Evolutionary conservation across 1,284 basidiomycete genomes (phyloP).

Genomic region (Amanita bisporigera): DNA sequence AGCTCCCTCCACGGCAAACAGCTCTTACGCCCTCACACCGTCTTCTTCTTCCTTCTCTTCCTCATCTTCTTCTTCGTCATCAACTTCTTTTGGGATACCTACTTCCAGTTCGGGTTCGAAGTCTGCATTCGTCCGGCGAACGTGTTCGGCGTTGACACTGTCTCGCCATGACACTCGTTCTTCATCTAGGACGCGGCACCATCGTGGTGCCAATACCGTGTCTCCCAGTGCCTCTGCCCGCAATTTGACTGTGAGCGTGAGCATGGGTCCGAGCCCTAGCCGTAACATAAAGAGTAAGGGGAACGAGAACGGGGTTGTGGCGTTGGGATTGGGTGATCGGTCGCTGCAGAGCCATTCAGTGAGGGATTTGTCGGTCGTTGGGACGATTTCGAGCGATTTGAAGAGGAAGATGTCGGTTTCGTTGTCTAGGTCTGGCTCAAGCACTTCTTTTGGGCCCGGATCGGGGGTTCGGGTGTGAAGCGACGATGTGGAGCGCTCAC

Average conservation of each 20-base stretch:
- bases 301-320: too few species aligned
- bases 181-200: neutral
- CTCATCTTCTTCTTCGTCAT: neutral
- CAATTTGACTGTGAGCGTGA: constrained; percentile 1
- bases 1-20: neutral
- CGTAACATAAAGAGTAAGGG: neutral
- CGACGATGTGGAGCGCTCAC: neutral
- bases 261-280: neutral
- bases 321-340: neutral
- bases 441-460: neutral
- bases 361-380: neutral
- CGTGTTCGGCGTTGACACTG: constrained; percentile 3
- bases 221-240: neutral
- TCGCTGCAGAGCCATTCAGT: constrained; percentile 1
- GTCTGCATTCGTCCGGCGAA: constrained; percentile 3
- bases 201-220: neutral
- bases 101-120: neutral
- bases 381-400: constrained; percentile 8
- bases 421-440: neutral
- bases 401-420: constrained; percentile 3
- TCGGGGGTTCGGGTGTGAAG: too few species aligned
- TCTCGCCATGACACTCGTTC: neutral
- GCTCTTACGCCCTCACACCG: neutral
- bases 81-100: neutral
- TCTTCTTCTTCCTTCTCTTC: neutral